Evolutionary conservation across 2,329 filamentous ascomycete genomes (phyloP), one percentile per base, ranked within the genome.

Genomic region (Aaosphaeria pasadenensis): DNA sequence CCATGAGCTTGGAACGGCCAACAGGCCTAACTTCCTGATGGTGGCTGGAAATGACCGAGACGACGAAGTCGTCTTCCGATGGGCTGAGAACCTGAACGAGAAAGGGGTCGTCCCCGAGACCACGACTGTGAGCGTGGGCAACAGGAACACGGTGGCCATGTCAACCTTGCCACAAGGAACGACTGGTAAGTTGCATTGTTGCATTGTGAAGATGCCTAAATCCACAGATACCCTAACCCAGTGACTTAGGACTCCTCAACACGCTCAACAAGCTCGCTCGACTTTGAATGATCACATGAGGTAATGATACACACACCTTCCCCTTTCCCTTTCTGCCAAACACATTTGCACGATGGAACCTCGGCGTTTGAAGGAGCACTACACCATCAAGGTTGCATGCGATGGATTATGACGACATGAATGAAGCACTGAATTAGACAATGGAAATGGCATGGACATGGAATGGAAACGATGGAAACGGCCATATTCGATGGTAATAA

Each of bases 21-120:
- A 54, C 7, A 59, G 59, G 24, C 47, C 90, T 1, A 90, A 96
- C 65, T 97, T 96, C 69, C 72, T 97, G 48, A 84, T 96, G 74
- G 88, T 96, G 5, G 83, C 91, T 32, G 92, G 92, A 35, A 91
- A 96, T 63, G 90, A 91, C 39, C 85, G 92, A 31, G 92, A 96
- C 58, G 94, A 97, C 56, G 92, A 97, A 66, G 87, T 89, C 58
- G 87, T 96, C 17, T 97, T 96, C 74, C 86, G 86, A 53, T 97
- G 94, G 92, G 94, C 92, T 13, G 96, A 96, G 71, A 78, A 83
- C 43, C 74, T 96, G 7, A 78, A 78, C 24, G 77, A 80, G 3
- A 78, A 80, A 13, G 72, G 56, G 11, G 50, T 55, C 7, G 55
- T 77, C 42, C 47, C 59, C 43, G 79, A 89, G 47, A 88, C 94